Conservation (phyloP, 805 yeast species). For the Saccharomycopsis sp. region DNA sequence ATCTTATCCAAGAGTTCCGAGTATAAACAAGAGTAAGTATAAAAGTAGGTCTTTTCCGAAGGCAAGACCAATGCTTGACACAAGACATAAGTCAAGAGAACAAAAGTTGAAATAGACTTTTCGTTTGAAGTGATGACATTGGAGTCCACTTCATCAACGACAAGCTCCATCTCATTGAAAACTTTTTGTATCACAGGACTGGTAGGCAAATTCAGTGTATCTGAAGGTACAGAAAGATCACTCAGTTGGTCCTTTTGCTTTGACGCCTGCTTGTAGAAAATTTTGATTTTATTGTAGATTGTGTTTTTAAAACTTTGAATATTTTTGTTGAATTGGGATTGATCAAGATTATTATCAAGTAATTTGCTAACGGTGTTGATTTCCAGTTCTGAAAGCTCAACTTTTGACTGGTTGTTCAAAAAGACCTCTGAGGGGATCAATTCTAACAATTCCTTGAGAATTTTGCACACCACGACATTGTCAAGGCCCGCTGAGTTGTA, state of each 20-base stretch:
- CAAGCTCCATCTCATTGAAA: background rate
- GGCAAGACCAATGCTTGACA: background rate
- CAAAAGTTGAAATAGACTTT: background rate
- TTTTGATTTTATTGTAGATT: background rate
- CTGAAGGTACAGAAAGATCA: no score
- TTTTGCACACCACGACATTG: constrained; percentile 2
- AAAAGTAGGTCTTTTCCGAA: constrained; percentile 1
- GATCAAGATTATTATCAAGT: background rate
- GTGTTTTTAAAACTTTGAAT: background rate
- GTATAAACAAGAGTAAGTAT: constrained; percentile 7
- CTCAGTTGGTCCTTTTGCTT: background rate
- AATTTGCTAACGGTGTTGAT: no score
- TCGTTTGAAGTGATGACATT: no score
- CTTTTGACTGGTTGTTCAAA: no score
- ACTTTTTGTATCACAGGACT: no score
- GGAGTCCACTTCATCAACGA: background rate
- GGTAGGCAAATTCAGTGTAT: no score
- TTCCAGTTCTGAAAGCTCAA: no score
- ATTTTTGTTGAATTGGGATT: no score
- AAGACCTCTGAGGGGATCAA: constrained; percentile 11
- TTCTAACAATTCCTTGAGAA: constrained; percentile 6
- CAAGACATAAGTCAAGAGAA: constrained; percentile 3
- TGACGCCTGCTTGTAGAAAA: background rate
- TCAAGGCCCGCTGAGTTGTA: constrained; percentile 3
- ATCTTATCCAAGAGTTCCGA: constrained; percentile 12